Evolutionary conservation across 768 basidiomycete species (phyloP).

Genomic region (Termitomyces heimii): DNA sequence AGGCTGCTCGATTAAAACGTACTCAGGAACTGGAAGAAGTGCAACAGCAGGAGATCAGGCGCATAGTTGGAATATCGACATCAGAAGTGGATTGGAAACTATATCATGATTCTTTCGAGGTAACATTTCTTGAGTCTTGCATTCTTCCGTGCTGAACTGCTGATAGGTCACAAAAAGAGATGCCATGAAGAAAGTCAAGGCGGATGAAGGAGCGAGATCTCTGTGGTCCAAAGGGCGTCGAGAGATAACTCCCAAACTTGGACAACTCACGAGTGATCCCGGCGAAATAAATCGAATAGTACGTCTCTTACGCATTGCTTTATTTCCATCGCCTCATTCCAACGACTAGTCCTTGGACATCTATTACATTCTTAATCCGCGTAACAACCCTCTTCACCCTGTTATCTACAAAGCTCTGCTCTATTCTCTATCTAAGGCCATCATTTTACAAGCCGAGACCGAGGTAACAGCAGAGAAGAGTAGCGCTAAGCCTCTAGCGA

Average conservation of each 20-base stretch:
- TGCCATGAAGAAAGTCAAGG: constrained; percentile 60
- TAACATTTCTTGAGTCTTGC: constrained; percentile 20
- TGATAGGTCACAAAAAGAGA: constrained; percentile 57
- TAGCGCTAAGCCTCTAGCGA: constrained; percentile 78
- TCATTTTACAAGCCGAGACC: constrained; percentile 88
- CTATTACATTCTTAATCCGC: constrained; percentile 27
- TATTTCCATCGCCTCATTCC: not conserved
- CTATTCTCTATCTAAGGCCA: constrained; percentile 83
- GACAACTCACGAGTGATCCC: constrained; percentile 74
- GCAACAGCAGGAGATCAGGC: constrained; percentile 20
- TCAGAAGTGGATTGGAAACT: constrained; percentile 61
- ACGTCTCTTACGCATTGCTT: constrained; percentile 22
- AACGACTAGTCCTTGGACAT: constrained; percentile 31
- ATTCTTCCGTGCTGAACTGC: not conserved
- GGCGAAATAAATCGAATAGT: constrained; percentile 61
- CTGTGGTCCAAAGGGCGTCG: constrained; percentile 66
- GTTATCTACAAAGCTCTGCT: constrained; percentile 70
- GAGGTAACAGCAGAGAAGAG: constrained; percentile 88
- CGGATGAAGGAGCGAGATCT: constrained; percentile 44
- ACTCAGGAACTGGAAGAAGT: constrained; percentile 22
- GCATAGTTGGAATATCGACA: constrained; percentile 43
- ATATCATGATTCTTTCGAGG: constrained; percentile 50
- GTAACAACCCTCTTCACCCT: constrained; percentile 22
- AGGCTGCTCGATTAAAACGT: constrained; percentile 23
- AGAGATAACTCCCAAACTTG: constrained; percentile 81